These are phyloP conservation scores for baker's yeast (Saccharomyces cerevisiae) DNA, from an alignment of 805 yeast genomes.

Conservation along the genomic window DNA sequence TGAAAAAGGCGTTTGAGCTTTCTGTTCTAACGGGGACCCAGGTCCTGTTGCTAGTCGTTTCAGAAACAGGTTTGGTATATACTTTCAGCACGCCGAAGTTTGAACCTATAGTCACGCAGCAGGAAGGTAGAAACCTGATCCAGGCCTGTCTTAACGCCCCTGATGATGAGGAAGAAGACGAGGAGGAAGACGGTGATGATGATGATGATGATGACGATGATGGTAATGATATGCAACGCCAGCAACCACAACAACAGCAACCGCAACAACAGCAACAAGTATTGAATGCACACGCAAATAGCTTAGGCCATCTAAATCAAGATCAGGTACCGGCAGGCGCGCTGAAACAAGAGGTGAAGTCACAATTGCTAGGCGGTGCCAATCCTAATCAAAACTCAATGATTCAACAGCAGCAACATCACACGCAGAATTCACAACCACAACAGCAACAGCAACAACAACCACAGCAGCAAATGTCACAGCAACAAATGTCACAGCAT, in stretches of 20 bases:
- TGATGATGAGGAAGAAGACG: slow-evolving; percentile 68
- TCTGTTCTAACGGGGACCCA: slow-evolving; percentile 97
- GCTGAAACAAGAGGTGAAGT: background rate
- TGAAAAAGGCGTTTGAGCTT: slow-evolving; percentile 98
- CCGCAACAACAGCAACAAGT: slow-evolving; percentile 25
- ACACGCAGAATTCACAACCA: slow-evolving; percentile 7
- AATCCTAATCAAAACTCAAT: slow-evolving; percentile 17
- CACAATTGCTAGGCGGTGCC: slow-evolving; percentile 7
- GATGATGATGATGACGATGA: slow-evolving; percentile 27
- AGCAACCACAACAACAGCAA: slow-evolving; percentile 29
- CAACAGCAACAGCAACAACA: slow-evolving; percentile 5
- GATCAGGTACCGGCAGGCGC: background rate
- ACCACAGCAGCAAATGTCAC: slow-evolving; percentile 7
- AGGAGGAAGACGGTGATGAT: slow-evolving; percentile 45
- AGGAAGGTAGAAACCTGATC: slow-evolving; percentile 93
- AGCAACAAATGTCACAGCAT: slow-evolving; percentile 5
- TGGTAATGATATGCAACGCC: slow-evolving; percentile 24
- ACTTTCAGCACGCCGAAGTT: slow-evolving; percentile 98
- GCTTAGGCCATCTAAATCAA: background rate
- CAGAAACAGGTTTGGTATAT: slow-evolving; percentile 97
- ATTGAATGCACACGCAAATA: background rate
- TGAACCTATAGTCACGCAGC: slow-evolving; percentile 94
- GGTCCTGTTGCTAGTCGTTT: slow-evolving; percentile 85
- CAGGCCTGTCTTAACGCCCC: slow-evolving; percentile 97
- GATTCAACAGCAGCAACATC: slow-evolving; percentile 11